Conservation (phyloP, 495 filamentous ascomycete species). For the Delitschia confertaspora region DNA sequence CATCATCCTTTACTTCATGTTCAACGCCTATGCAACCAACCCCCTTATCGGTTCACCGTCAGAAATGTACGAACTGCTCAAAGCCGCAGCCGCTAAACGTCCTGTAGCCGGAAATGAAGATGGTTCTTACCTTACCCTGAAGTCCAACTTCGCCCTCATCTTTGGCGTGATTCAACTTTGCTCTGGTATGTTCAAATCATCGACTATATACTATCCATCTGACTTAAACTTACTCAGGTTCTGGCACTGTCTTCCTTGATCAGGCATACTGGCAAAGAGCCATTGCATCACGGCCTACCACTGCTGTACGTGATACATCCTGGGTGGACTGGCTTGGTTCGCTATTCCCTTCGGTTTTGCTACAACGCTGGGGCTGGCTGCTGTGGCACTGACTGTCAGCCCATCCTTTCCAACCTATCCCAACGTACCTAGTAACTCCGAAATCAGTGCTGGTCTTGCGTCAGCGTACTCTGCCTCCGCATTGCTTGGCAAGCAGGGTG, state of each 20-base stretch:
- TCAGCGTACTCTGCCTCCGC: slow-evolving; percentile 18
- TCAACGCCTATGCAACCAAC: slow-evolving; percentile 27
- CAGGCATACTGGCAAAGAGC: slow-evolving; percentile 31
- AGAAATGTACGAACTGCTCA: slow-evolving; percentile 28
- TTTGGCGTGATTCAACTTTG: slow-evolving; percentile 32
- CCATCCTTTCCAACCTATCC: slow-evolving; percentile 30
- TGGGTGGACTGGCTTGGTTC: slow-evolving; percentile 30
- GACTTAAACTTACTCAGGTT: too few species aligned
- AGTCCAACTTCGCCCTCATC: slow-evolving; percentile 28
- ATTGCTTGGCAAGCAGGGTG: slow-evolving; percentile 23
- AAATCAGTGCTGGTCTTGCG: slow-evolving; percentile 27
- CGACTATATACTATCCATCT: too few species aligned
- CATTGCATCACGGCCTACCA: slow-evolving; percentile 26
- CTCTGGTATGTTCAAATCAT: too few species aligned
- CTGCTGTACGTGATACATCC: slow-evolving; percentile 26
- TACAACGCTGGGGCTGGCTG: slow-evolving; percentile 28
- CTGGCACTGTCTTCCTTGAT: slow-evolving; percentile 26
- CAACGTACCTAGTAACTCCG: slow-evolving; percentile 10
- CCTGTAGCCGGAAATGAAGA: slow-evolving; percentile 30
- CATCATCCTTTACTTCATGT: slow-evolving; percentile 30
- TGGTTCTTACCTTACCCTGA: slow-evolving; percentile 28
- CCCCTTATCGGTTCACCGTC: slow-evolving; percentile 27
- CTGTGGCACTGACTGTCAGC: slow-evolving; percentile 28
- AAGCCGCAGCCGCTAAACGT: slow-evolving; percentile 19
- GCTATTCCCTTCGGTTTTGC: slow-evolving; percentile 29